phyloP scores from a whole-genome alignment of 306 rosid genomes.

The Biancaea sappan region DNA sequence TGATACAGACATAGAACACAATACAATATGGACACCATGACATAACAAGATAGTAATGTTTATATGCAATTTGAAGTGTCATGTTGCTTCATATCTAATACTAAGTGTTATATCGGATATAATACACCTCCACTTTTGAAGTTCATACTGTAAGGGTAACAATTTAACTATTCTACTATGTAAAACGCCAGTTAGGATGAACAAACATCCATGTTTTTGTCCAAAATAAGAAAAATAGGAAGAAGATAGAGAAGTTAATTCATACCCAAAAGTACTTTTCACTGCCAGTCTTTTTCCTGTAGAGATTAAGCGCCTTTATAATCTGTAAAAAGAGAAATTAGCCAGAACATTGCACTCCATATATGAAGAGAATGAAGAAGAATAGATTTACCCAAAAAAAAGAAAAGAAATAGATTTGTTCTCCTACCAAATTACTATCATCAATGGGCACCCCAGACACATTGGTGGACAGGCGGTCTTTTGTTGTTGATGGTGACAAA shows the following conservation, averaged over 20 bases:
- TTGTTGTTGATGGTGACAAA: slow-evolving; percentile 73
- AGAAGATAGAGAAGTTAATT: background rate
- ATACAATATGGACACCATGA: too few relatives aligned
- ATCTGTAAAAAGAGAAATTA: slow-evolving; percentile 60
- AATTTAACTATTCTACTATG: slow-evolving; percentile 2
- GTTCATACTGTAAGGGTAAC: too few relatives aligned
- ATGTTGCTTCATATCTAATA: too few relatives aligned
- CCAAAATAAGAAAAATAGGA: background rate
- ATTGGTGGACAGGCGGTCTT: slow-evolving; percentile 82
- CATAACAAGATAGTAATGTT: too few relatives aligned
- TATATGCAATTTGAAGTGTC: too few relatives aligned
- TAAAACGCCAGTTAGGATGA: background rate
- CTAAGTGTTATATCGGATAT: too few relatives aligned
- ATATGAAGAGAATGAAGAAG: background rate
- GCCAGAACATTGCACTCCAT: slow-evolving; percentile 7
- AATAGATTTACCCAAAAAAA: too few relatives aligned
- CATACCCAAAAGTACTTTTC: slow-evolving; percentile 91
- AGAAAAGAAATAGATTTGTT: slow-evolving; percentile 11
- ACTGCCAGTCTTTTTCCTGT: slow-evolving; percentile 86
- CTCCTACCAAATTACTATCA: slow-evolving; percentile 81
- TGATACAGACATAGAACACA: too few relatives aligned
- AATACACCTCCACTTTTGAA: too few relatives aligned
- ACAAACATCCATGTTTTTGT: background rate
- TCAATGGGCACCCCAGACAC: slow-evolving; percentile 93
- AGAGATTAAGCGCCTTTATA: slow-evolving; percentile 94